Evolutionary conservation across 805 yeast species (phyloP).

Genomic region (Yarrowia divulgata): DNA sequence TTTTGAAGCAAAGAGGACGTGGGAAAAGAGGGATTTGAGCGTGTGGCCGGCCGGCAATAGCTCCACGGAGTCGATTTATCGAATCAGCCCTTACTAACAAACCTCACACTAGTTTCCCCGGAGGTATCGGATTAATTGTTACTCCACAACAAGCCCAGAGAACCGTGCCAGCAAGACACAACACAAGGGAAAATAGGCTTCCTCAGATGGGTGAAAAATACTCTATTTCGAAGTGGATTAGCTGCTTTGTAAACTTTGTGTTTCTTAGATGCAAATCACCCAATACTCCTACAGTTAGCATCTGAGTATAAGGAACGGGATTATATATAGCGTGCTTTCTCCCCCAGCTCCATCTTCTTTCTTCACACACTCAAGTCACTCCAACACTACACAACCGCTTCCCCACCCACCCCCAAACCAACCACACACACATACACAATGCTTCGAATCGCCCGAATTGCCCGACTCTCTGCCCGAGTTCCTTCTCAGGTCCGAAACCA

Average conservation of each 20-base stretch:
- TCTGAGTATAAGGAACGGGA: conserved; percentile 24
- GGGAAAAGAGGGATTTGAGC: neutral
- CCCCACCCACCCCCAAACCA: conserved; percentile 15
- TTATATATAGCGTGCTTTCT: conserved; percentile 37
- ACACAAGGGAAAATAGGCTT: conserved; percentile 7
- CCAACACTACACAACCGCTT: neutral
- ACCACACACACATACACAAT: conserved; percentile 28
- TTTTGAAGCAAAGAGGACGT: conserved; percentile 10
- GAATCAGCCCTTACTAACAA: neutral
- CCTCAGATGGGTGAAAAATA: conserved; percentile 31
- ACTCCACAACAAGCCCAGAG: conserved; percentile 12
- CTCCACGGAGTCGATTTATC: neutral
- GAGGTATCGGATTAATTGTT: conserved; percentile 26
- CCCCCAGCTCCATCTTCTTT: conserved; percentile 10
- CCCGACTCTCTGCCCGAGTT: conserved; percentile 40
- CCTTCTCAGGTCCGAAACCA: conserved; percentile 36
- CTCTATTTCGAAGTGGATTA: conserved; percentile 30
- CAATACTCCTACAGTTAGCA: conserved; percentile 26
- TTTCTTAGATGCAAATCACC: conserved; percentile 26
- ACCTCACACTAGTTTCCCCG: conserved; percentile 5
- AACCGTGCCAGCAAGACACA: conserved; percentile 22
- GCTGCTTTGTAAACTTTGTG: conserved; percentile 10
- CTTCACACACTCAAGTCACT: conserved; percentile 12
- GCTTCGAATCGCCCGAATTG: conserved; percentile 39
- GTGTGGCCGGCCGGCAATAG: neutral